Base-by-base conservation (phyloP, 2,329 filamentous ascomycete species). In the Botrytis galanthina region DNA sequence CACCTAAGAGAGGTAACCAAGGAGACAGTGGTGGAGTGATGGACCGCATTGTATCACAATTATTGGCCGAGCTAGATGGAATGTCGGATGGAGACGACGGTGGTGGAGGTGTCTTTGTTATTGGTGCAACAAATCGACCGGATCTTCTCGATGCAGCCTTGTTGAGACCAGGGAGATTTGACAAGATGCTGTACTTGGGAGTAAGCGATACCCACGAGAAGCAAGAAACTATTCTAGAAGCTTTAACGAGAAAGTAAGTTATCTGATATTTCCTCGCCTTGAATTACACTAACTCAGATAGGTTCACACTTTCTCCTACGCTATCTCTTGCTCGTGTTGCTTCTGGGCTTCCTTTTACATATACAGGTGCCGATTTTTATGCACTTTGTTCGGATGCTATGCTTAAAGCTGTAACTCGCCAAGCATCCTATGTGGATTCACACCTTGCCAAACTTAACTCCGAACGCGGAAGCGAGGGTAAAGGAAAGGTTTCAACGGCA, bases 101-200 rank as follows among this genome's bases (percentile, higher is more conserved):
- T 0, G 88, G 86, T 16, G 93, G 93, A 18, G 94, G 95, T 32
- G 95, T 98, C 8, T 98, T 98, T 81, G 96, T 98, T 42, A 97
- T 99, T 77, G 95, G 96, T 73, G 95, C 95, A 5, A 99, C 95
- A 8, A 99, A 99, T 84, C 86, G 95, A 75, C 96, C 96, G 0
- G 96, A 99, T 84, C 84, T 98, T 71, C 87, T 99, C 35, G 95
- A 99, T 81, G 93, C 93, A 76, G 96, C 95, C 7, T 85, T 99
- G 73, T 85, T 98, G 62, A 89, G 95, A 71, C 96, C 95, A 1
- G 95, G 95, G 3, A 88, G 95, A 74, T 98, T 99, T 82, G 96
- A 99, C 81, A 98, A 98, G 86, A 97, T 98, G 95, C 88, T 99
- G 44, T 99, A 98, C 80, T 86, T 99, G 20, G 96, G 96, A 51